phyloP scores from a whole-genome alignment of 2,329 filamentous ascomycete genomes.

The Fusarium phyllophilum region DNA sequence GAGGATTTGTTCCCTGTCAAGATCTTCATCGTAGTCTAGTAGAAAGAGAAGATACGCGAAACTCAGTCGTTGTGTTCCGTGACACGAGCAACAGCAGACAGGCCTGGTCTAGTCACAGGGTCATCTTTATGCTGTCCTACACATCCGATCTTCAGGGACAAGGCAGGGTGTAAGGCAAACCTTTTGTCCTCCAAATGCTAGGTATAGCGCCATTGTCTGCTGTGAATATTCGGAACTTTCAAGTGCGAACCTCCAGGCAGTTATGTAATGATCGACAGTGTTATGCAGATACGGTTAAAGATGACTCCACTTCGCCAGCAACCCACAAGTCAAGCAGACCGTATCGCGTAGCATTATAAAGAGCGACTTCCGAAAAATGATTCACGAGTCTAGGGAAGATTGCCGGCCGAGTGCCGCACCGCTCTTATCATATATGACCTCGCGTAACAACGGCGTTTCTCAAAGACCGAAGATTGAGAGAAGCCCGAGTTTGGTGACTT shows the following conservation, averaged over 20 bases:
- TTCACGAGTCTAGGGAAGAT: not conserved
- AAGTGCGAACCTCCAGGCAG: not conserved
- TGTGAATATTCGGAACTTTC: not conserved
- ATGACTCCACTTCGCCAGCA: not conserved
- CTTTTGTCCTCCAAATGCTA: no score
- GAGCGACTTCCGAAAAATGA: conserved; percentile 9
- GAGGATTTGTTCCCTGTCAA: not conserved
- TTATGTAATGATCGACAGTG: conserved; percentile 14
- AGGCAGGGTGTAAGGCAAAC: not conserved
- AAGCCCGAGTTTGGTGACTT: not conserved
- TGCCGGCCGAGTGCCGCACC: conserved; percentile 25
- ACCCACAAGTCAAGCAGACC: not conserved
- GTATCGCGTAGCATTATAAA: not conserved
- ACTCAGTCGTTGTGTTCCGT: not conserved
- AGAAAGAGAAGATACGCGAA: not conserved
- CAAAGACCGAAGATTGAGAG: not conserved
- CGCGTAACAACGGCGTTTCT: not conserved
- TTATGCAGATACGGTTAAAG: not conserved
- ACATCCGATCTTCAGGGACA: no score
- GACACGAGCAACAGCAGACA: not conserved
- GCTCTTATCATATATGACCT: not conserved
- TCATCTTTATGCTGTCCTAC: not conserved
- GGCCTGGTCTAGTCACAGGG: not conserved
- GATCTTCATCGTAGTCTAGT: not conserved
- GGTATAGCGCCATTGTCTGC: not conserved